Base-by-base conservation (phyloP, 108 stramenopile genomes). In the Skeletonema potamos region DNA sequence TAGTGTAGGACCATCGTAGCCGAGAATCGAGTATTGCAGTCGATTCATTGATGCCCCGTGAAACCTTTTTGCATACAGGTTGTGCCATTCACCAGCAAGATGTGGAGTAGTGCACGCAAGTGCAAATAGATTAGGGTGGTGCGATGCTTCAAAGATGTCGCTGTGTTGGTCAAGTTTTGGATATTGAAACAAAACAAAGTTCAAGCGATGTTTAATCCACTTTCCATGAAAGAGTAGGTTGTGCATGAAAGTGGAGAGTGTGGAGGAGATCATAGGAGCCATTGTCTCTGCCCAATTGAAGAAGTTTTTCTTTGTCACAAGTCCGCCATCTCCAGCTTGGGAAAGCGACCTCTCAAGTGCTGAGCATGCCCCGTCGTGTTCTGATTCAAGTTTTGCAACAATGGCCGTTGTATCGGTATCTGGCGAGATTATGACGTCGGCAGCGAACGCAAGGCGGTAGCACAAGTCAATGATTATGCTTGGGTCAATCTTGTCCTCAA, bases 31-130 rank as follows among this genome's bases (percentile, higher is more conserved):
- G 34, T 71, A 66, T 57, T 75, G 67, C 9, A 77, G 76, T 7
- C 76, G 68, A 66, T 77, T 77, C 76, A 77, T 77, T 17, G 76
- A 79, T 30, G 64, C 29, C 15, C 80, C 80, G 26, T 81, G 74
- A 27, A 62, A 67, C 74, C 76, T 62, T 30, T 64, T 62, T 13
- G 80, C 71, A 29, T 81, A 76, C 3, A 76, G 62, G 58, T 76
- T 75, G 24, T 76, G 75, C 80, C 80, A 81, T 24, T 46, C 63
- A n/a, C 70, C 69, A 63, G 27, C 75, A 27, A 81, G 55, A n/a
- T 48, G 33, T 30, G 75, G 80, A 26, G 74, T 36, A 4, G 75
- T 76, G 26, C 74, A 70, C 20, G 74, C 64, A 36, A 81, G 57
- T 27, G 80, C 69, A 57, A 81, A 81, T 10, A 81, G 41, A 33